A percentile compares a stretch with the other conserved stretches of the same genome.
Evolutionary conservation across 2,329 filamentous ascomycete species (phyloP).

Genomic region (Colletotrichum horii): DNA sequence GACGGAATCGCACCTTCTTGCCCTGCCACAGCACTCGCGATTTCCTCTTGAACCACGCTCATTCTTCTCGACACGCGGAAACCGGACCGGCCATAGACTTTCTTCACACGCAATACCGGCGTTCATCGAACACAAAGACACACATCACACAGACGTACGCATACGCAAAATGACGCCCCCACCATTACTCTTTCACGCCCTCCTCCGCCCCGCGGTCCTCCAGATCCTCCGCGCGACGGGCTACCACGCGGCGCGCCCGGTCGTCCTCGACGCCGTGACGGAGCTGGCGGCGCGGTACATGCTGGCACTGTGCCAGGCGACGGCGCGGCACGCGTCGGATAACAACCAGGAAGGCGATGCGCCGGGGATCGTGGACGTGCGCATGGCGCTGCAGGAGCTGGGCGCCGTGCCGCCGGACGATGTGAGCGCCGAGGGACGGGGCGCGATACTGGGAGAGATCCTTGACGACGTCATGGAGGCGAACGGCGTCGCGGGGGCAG

Average conservation of each 20-base stretch:
- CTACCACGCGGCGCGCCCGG: constrained; percentile 82
- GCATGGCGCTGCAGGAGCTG: constrained; percentile 83
- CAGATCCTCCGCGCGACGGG: constrained; percentile 92
- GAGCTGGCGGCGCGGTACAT: constrained; percentile 87
- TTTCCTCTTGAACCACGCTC: constrained; percentile 12
- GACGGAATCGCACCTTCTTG: constrained; percentile 15
- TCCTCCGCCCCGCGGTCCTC: constrained; percentile 85
- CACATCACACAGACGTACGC: not conserved
- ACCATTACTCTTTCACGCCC: constrained; percentile 67
- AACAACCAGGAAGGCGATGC: constrained; percentile 68
- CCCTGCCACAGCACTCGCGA: constrained; percentile 17
- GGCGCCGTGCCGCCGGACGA: constrained; percentile 76
- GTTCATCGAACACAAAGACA: not conserved
- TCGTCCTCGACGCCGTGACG: constrained; percentile 85
- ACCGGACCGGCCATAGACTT: not conserved
- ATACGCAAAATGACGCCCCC: constrained; percentile 45
- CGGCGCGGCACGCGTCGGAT: constrained; percentile 73
- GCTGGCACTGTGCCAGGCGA: constrained; percentile 72
- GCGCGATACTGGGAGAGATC: constrained; percentile 66
- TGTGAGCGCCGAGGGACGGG: constrained; percentile 59
- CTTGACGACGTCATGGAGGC: constrained; percentile 68
- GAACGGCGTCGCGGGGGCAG: constrained; percentile 71
- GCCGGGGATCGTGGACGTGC: constrained; percentile 75
- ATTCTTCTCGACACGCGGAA: not conserved
- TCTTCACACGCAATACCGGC: not conserved